phyloP scores from a whole-genome alignment of 306 rosid genomes.

The Corylus americana region DNA sequence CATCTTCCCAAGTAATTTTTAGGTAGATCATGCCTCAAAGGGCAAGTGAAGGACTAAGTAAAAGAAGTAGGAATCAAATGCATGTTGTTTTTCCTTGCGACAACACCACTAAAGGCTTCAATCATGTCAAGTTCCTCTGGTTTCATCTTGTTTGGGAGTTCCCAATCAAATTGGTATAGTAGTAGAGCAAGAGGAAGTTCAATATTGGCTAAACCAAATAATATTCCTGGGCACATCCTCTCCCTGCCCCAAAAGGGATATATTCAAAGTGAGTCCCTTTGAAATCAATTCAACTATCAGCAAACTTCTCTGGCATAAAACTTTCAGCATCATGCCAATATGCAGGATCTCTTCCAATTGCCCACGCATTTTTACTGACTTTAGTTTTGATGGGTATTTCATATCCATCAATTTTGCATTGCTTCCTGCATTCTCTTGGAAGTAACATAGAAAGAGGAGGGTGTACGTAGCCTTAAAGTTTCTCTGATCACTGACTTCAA shows the following conservation, averaged over 20 bases:
- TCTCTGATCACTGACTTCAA: constrained; percentile 36
- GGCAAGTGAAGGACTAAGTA: neutral
- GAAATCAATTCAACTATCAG: constrained; percentile 4
- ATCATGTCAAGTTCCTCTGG: neutral
- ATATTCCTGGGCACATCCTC: neutral
- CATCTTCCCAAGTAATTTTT: too few relatives aligned
- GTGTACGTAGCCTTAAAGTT: constrained; percentile 31
- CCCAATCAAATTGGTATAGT: neutral
- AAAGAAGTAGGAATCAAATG: neutral
- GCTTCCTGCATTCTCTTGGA: constrained; percentile 38
- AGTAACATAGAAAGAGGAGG: constrained; percentile 36
- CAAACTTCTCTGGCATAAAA: constrained; percentile 41
- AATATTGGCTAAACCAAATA: neutral
- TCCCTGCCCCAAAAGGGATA: constrained; percentile 40
- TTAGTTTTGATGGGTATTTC: constrained; percentile 27
- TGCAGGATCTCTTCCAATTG: constrained; percentile 34
- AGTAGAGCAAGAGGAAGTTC: neutral
- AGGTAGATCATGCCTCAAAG: too few relatives aligned
- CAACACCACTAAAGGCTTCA: neutral
- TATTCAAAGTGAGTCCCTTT: constrained; percentile 26
- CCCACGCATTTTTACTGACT: constrained; percentile 43
- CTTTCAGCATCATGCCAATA: constrained; percentile 38
- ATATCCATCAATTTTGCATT: constrained; percentile 28
- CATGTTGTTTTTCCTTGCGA: neutral
- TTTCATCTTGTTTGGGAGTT: neutral